Evolutionary conservation across 2,329 filamentous ascomycete genomes (phyloP), one percentile per base, ranked within the genome.

Genomic region (Fusarium bactridioides): DNA sequence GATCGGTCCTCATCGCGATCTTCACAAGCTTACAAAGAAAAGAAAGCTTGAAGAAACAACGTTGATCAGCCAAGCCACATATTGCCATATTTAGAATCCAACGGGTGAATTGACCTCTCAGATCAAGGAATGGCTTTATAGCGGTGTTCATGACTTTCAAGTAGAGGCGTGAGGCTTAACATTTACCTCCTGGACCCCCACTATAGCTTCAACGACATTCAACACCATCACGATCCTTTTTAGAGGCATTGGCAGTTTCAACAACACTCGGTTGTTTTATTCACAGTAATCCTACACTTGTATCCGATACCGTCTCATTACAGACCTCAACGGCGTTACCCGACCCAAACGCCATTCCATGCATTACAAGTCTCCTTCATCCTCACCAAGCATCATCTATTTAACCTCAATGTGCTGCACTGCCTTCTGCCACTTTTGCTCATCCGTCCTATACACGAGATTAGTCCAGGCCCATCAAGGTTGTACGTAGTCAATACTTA

Each of bases 381-480:
- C n/a, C 35, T 27, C 25, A 3, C 19, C 19, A 7, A 40, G 25
- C 31, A 47, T 54, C 27, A 18, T 62, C 73, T 74, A 82, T 56
- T 81, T 77, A 47, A 80, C 80, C 21, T 80, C 82, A 40, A 87
- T 83, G 59, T 87, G 84, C 67, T 88, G 86, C 21, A 97, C 91
- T 6, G 92, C 94, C 23, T 91, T 88, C 82, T 92, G 89, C 94
- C 94, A 97, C 82, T 94, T 95, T 82, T 96, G 91, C 82, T 96
- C 93, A 75, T 97, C 94, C 35, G 81, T 76, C 69, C 86, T 88
- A 54, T 27, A 23, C 10, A 16, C n/a, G 5, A 53, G 12, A 51
- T 58, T 64, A 59, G 61, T 21, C 37, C 15, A 10, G 47, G 47
- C 45, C 21, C 19, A 63, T 47, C 21, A 19, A 43, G 38, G 13